Conservation (phyloP, 176 grass and related monocot species). For the Carex scoparia region DNA sequence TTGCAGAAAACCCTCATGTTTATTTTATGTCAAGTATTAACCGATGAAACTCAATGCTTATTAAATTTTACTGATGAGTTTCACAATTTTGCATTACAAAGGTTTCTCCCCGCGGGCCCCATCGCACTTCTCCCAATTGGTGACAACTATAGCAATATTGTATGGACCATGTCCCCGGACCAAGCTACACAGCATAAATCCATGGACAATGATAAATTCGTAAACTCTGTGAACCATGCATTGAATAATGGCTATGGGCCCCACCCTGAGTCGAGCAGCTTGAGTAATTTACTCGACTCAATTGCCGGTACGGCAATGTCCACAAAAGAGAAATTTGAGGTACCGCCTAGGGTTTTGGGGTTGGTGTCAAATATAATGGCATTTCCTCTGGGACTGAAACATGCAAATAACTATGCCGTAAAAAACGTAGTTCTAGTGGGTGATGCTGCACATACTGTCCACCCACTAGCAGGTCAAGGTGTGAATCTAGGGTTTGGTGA, state of each 20-base stretch:
- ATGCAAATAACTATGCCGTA: slow-evolving; percentile 65
- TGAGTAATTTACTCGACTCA: slow-evolving; percentile 57
- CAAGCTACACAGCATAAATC: slow-evolving; percentile 53
- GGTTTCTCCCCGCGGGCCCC: slow-evolving; percentile 90
- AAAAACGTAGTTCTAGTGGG: slow-evolving; percentile 73
- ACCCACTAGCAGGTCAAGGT: slow-evolving; percentile 85
- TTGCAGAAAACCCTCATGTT: neutral
- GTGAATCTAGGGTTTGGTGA: slow-evolving; percentile 95
- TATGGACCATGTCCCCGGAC: slow-evolving; percentile 93
- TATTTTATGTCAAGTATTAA: neutral
- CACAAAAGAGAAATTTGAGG: slow-evolving; percentile 76
- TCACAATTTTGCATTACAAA: slow-evolving; percentile 48
- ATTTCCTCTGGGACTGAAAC: slow-evolving; percentile 70
- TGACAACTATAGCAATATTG: slow-evolving; percentile 86
- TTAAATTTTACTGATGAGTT: slow-evolving; percentile 2
- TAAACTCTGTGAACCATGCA: slow-evolving; percentile 69
- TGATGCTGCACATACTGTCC: slow-evolving; percentile 87
- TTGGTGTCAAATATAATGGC: slow-evolving; percentile 73
- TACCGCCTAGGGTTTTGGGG: slow-evolving; percentile 56
- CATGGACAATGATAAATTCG: slow-evolving; percentile 67
- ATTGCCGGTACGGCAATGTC: slow-evolving; percentile 38
- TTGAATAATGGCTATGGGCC: slow-evolving; percentile 76
- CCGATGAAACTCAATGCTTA: neutral
- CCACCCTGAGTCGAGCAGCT: slow-evolving; percentile 39
- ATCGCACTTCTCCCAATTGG: slow-evolving; percentile 82